phyloP scores from a whole-genome alignment of 371 early-diverging fungal species.

The Apophysomyces sp. region DNA sequence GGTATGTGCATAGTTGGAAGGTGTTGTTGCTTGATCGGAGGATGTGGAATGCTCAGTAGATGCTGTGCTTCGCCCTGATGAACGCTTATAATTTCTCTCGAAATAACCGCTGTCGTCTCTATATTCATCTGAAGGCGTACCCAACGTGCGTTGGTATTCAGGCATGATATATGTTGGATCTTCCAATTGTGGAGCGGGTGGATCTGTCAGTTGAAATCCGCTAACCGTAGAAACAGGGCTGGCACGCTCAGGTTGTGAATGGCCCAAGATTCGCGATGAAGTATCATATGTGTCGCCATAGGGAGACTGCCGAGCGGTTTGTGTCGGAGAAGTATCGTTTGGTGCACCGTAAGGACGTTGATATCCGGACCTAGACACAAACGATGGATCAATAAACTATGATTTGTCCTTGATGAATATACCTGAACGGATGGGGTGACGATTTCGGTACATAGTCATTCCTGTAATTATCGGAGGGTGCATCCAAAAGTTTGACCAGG shows the following conservation, averaged over 20 bases:
- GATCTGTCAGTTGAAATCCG: background rate
- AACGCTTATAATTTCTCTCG: slow-evolving; percentile 14
- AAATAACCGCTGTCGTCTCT: slow-evolving; percentile 12
- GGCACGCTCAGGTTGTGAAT: background rate
- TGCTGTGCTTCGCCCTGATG: slow-evolving; percentile 11
- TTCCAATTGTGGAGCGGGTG: background rate
- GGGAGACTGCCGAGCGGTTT: background rate
- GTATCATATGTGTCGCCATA: background rate
- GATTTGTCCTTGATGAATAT: background rate
- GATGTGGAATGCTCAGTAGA: background rate
- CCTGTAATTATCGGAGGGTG: slow-evolving; percentile 5
- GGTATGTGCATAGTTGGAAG: background rate
- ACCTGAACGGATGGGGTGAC: slow-evolving; percentile 5
- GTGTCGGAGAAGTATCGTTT: background rate
- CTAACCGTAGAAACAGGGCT: background rate
- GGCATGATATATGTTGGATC: background rate
- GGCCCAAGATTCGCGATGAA: background rate
- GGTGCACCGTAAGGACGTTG: background rate
- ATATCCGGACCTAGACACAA: background rate
- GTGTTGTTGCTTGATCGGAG: background rate
- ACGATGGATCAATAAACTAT: background rate
- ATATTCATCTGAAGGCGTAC: slow-evolving; percentile 5
- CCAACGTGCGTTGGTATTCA: background rate
- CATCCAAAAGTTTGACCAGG: slow-evolving; percentile 29
- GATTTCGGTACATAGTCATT: background rate